Evolutionary conservation across 1,284 basidiomycete genomes (phyloP), one percentile per base, ranked within the genome.

Genomic region (Cronartium quercuum): DNA sequence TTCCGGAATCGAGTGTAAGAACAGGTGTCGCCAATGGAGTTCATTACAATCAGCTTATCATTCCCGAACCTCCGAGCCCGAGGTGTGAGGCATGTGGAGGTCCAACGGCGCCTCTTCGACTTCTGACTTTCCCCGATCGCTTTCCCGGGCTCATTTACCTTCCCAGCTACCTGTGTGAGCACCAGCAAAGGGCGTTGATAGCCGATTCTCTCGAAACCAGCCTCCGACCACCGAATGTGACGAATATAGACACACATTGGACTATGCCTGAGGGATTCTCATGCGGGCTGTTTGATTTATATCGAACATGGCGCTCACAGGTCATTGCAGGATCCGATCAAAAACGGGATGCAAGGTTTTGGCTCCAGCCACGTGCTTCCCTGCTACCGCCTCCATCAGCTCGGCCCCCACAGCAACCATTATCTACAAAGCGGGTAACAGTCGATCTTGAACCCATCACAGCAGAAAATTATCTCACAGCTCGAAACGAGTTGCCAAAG

Each of bases 241-340:
- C 58, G 35, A 71, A 71, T 62, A 35, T 71, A 24, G 60, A 71
- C 41, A 55, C 68, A 9, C 68, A 71, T 64, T 71, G 61, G 58
- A 2, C 40, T 37, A 64, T 64, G 67, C 51, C 51, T 55, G 51
- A 55, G 29, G 51, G n/a, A n/a, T 42, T 13, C 24, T n/a, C 34
- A 38, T 18, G 55, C 51, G 67, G 67, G n/a, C n/a, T 69, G 24
- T 69, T 60, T 58, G 67, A 69, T 6, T 42, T 69, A 6, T 62
- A 69, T 69, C 67, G 58, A 6, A 34, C 40, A 38, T 69, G 67
- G 67, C 44, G 40, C 18, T 18, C 35, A 24, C 34, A 58, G 51
- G 41, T 58, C 12, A 29, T 29, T 58, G n/a, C 29, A n/a, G 44
- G 62, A 18, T 18, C 40, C 29, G 58, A 38, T 37, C 6, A 15